Conservation (phyloP, 2,329 filamentous ascomycete genomes). For the Hymenoscyphus fraxineus region DNA sequence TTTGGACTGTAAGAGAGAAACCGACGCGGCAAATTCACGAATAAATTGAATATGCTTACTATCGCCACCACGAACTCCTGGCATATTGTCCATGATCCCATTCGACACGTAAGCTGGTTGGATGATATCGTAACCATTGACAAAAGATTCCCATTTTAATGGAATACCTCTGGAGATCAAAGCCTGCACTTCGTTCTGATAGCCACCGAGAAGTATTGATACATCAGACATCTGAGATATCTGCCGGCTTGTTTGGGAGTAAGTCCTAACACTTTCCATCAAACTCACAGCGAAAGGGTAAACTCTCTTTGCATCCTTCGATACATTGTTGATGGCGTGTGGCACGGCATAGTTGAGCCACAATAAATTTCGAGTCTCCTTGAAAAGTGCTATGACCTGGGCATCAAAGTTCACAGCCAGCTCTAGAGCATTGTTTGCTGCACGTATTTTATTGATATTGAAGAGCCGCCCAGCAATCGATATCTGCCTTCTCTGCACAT, state of each 20-base stretch:
- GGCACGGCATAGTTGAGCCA: constrained; percentile 96
- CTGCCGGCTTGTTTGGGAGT: constrained; percentile 80
- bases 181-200: constrained; percentile 83
- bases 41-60: constrained; percentile 97
- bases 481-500: constrained; percentile 83
- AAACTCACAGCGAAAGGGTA: constrained; percentile 97
- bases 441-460: constrained; percentile 79
- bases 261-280: constrained; percentile 97
- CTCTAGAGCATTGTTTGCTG: constrained; percentile 85
- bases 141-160: constrained; percentile 94
- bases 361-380: constrained; percentile 91
- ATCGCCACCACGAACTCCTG: constrained; percentile 58
- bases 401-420: constrained; percentile 94
- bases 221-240: constrained; percentile 86
- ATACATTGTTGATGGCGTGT: constrained; percentile 89
- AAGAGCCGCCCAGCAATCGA: constrained; percentile 92
- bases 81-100: constrained; percentile 54
- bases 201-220: constrained; percentile 80
- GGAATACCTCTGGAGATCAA: constrained; percentile 84
- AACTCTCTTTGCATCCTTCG: constrained; percentile 97
- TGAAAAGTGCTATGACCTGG: constrained; percentile 96
- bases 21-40: constrained; percentile 82
- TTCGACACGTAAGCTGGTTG: constrained; percentile 58
- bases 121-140: constrained; percentile 90
- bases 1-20: constrained; percentile 85